Evolutionary conservation across 2,329 filamentous ascomycete species (phyloP), one percentile per base, ranked within the genome.

Genomic region (Metarhizium humberi): DNA sequence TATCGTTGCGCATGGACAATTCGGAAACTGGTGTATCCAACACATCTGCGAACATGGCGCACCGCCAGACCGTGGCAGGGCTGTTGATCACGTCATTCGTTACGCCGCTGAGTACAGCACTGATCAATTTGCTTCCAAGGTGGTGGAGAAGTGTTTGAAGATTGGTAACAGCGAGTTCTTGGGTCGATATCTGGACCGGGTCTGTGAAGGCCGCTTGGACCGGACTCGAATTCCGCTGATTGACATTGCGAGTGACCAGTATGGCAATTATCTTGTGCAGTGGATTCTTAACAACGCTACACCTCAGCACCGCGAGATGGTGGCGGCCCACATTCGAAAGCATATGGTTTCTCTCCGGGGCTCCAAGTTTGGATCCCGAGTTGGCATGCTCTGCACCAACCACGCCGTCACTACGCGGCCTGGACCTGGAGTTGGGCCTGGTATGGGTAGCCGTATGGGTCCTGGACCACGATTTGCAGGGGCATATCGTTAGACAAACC

Each of bases 1-100:
- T 72, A 88, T 96, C 59, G 91, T 99, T 66, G 89, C 94, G 57
- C 92, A 96, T 69, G 94, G 94, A 30, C 94, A 99, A 69, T 99
- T 99, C 68, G 94, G 94, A 55, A 99, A 99, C 70, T 99, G 94
- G 94, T 99, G 94, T 75, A 97, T 99, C 65, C 94, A 99, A 74
- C 94, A 99, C 73, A 91, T 99, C 64, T 99, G 94, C 72, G 94
- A 99, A 71, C 94, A 99, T 68, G 92, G 95, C 52, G 87, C 87
- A 56, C 88, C 92, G 36, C 85, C 87, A 45, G 95, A 99, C 71
- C 92, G 92, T 64, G 92, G 87, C 72, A 87, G 92, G 62, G 94
- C 95, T 48, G 87, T 96, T 65, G 92, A 99, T 63, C 92, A 97
- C 70, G 92, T 99, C 66, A 87, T 99, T 62, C 87, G 87, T 60